Evolutionary conservation across 2,329 filamentous ascomycete species (phyloP), one percentile per base, ranked within the genome.

Genomic region (Penicillium sp.): DNA sequence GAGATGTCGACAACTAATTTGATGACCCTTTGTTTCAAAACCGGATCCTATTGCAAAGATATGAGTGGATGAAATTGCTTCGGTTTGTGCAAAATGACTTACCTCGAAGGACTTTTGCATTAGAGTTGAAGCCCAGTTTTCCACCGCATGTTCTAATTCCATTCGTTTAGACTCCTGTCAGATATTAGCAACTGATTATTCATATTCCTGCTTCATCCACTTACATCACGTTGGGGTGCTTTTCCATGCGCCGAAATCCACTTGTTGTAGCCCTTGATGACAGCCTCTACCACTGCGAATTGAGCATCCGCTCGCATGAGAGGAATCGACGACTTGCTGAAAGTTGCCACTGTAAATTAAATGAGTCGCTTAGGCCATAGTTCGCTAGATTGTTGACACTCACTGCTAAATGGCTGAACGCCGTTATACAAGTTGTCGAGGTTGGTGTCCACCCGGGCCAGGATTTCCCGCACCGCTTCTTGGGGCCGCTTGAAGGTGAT

Each of bases 1-100:
- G 88, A 91, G 64, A 95, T 87, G 34, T 87, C 87, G 37, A 94
- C 88, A 40, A 88, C 81, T 24, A 94, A 76, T 61, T 91, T 87
- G 21, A 95, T 78, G 19, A 88, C 79, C 59, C 89, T 80, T 65
- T 93, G 90, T 54, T 84, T 81, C 54, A 95, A 85, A 55, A 88
- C 77, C 1, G 90, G 90, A 61, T 96, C 90, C 75, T 82, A 53
- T 4, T 51, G 34, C 19, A 13, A n/a, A 29, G 9, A 35, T 1
- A 22, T 51, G 19, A 51, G 37, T 37, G 13, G 4, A 21, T 7
- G 9, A 3, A 17, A 9, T 10, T 35, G 9, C 17, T 13, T 28
- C 6, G 6, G 31, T 15, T 44, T 12, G 9, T 32, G 15, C 26
- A 17, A 6, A n/a, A 17, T 38, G 7, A 13, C 43, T n/a, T 47